Percentiles rank a stretch among this genome's conserved stretches.
These are phyloP conservation scores for Colletotrichum sp. DNA, from an alignment of 2,329 filamentous ascomycete genomes.

Conservation along the genomic window DNA sequence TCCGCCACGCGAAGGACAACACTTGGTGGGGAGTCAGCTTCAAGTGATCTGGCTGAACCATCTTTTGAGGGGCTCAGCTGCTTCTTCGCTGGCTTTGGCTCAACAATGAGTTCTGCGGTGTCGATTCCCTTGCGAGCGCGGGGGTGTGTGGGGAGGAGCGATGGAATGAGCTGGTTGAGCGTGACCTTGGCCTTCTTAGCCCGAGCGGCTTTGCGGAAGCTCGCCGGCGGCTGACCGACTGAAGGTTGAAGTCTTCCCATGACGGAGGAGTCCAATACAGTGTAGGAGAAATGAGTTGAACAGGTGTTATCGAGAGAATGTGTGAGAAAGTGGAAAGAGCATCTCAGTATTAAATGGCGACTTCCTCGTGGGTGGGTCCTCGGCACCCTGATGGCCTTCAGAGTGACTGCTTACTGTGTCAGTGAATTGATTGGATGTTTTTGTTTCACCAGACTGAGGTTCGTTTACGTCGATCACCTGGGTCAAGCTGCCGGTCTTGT, in stretches of 20 bases:
- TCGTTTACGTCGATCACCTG: neutral
- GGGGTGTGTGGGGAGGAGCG: conserved; percentile 56
- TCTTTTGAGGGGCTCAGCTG: neutral
- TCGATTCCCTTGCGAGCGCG: conserved; percentile 61
- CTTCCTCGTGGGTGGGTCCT: neutral
- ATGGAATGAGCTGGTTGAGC: conserved; percentile 64
- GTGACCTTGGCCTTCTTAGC: conserved; percentile 63
- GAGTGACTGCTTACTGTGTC: neutral
- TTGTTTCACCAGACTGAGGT: neutral
- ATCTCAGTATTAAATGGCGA: neutral
- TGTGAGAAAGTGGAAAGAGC: neutral
- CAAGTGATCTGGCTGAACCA: neutral
- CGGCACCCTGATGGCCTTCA: neutral
- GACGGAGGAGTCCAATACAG: neutral
- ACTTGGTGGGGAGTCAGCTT: conserved; percentile 24
- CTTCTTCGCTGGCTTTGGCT: conserved; percentile 27
- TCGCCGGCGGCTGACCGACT: conserved; percentile 15
- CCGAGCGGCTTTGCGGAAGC: conserved; percentile 34
- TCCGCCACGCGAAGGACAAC: conserved; percentile 55
- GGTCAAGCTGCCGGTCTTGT: neutral
- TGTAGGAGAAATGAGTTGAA: neutral
- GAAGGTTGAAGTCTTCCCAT: conserved; percentile 21
- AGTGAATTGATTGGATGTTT: neutral
- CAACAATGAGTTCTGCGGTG: conserved; percentile 51
- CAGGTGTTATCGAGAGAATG: neutral